A percentile compares a stretch with the other conserved stretches of the same genome.
Evolutionary conservation across 2,329 filamentous ascomycete species (phyloP).

Genomic region (Diaporthe vexans): DNA sequence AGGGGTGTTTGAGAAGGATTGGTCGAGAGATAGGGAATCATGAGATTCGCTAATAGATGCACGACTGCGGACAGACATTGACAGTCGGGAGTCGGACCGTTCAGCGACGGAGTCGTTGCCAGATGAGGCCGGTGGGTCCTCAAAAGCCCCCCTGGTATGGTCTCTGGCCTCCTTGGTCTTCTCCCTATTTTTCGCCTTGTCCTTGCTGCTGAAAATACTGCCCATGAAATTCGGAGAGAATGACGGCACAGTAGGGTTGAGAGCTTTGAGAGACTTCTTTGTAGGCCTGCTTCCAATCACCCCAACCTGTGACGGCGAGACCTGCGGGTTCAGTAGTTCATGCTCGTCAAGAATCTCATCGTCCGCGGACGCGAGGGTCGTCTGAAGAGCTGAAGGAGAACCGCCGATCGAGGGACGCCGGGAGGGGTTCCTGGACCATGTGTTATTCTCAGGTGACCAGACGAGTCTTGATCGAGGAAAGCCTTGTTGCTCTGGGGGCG

Average conservation of each 20-base stretch:
- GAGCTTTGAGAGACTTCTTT: slow-evolving; percentile 67
- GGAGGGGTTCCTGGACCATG: slow-evolving; percentile 78
- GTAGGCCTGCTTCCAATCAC: slow-evolving; percentile 85
- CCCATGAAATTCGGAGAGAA: slow-evolving; percentile 72
- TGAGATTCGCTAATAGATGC: slow-evolving; percentile 62
- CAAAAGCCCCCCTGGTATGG: slow-evolving; percentile 38
- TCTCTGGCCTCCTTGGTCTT: slow-evolving; percentile 53
- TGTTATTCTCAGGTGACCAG: slow-evolving; percentile 57
- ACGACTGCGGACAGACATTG: slow-evolving; percentile 40
- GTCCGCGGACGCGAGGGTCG: slow-evolving; percentile 73
- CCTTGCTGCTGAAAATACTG: slow-evolving; percentile 69
- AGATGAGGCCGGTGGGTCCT: slow-evolving; percentile 22
- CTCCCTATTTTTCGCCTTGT: slow-evolving; percentile 55
- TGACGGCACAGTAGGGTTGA: slow-evolving; percentile 91
- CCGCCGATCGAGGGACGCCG: slow-evolving; percentile 86
- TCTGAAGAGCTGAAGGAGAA: slow-evolving; percentile 74
- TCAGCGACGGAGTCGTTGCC: slow-evolving; percentile 42
- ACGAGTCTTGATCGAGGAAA: slow-evolving; percentile 47
- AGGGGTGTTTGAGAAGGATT: slow-evolving; percentile 67
- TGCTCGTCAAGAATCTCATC: slow-evolving; percentile 74
- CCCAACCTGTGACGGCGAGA: slow-evolving; percentile 71
- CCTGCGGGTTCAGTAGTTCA: slow-evolving; percentile 65
- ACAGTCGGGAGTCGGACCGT: slow-evolving; percentile 52
- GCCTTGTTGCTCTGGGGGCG: slow-evolving; percentile 60
- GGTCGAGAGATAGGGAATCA: slow-evolving; percentile 70